These are phyloP conservation scores for Colletotrichum tanaceti DNA, from an alignment of 2,329 filamentous ascomycete genomes.

Conservation along the genomic window DNA sequence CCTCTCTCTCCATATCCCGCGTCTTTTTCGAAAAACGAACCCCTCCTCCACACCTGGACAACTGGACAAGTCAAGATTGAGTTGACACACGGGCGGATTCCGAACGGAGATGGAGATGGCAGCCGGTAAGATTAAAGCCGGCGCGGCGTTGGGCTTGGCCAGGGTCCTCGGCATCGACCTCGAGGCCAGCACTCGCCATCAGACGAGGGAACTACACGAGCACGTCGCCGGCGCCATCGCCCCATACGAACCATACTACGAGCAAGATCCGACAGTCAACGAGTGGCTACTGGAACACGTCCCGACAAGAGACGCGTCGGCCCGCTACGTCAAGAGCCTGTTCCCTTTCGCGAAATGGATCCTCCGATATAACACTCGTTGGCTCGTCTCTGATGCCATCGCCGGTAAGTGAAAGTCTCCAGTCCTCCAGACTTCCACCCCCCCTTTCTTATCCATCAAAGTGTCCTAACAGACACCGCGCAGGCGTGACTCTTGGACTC, in stretches of 20 bases:
- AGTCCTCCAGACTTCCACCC: no score
- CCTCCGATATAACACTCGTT: constrained; percentile 75
- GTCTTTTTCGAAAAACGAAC: constrained; percentile 19
- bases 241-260: constrained; percentile 55
- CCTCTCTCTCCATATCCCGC: not conserved
- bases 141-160: constrained; percentile 79
- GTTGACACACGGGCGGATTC: no score
- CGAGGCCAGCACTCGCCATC: constrained; percentile 54
- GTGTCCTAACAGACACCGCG: constrained; percentile 38
- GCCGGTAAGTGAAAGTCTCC: no score
- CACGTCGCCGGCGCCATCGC: constrained; percentile 18
- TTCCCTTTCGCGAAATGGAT: constrained; percentile 81
- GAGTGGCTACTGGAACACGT: constrained; percentile 70
- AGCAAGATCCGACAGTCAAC: constrained; percentile 72
- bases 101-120: constrained; percentile 12
- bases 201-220: constrained; percentile 26
- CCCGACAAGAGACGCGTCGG: constrained; percentile 60
- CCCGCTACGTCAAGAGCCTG: constrained; percentile 61
- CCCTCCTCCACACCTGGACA: no score
- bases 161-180: constrained; percentile 86
- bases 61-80: not conserved
- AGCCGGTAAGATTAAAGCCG: constrained; percentile 69
- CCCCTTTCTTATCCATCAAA: no score
- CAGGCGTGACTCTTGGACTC: constrained; percentile 64
- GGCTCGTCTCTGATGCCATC: constrained; percentile 78